A percentile compares a stretch with the other conserved stretches of the same genome.
phyloP scores from a whole-genome alignment of 768 basidiomycete species.

The Russula compacta region DNA sequence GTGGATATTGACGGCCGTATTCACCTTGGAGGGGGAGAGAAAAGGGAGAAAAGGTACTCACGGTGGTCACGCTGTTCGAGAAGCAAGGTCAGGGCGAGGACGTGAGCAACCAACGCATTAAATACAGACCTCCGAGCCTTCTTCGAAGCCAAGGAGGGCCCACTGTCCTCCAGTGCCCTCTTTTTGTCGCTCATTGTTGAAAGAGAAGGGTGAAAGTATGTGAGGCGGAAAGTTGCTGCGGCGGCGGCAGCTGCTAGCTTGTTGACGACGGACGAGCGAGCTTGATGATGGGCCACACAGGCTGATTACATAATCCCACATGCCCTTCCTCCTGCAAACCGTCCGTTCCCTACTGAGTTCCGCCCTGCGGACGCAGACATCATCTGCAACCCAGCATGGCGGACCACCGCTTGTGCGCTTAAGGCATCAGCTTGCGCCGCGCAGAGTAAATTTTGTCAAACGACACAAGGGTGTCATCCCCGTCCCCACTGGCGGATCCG shows the following conservation, averaged over 20 bases:
- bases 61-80: constrained; percentile 47
- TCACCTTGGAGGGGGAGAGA: constrained; percentile 51
- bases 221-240: too few species aligned
- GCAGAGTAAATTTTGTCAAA: constrained; percentile 73
- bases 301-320: constrained; percentile 21
- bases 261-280: constrained; percentile 3
- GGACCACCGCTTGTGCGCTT: constrained; percentile 22
- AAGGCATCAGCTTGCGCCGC: constrained; percentile 63
- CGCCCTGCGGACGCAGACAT: background rate
- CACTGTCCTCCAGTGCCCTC: constrained; percentile 12
- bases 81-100: constrained; percentile 16
- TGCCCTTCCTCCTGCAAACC: constrained; percentile 26
- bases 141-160: constrained; percentile 11
- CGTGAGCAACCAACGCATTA: background rate
- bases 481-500: constrained; percentile 82
- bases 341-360: constrained; percentile 22
- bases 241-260: background rate
- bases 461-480: constrained; percentile 87
- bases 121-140: constrained; percentile 47
- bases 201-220: background rate
- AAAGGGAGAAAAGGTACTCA: constrained; percentile 46
- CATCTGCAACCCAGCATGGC: background rate
- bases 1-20: constrained; percentile 40
- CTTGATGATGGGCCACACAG: too few species aligned
- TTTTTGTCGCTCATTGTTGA: constrained; percentile 18